These are phyloP conservation scores for Cenchrus purpureus DNA, from an alignment of 176 grass and related monocot genomes.

Conservation along the genomic window DNA sequence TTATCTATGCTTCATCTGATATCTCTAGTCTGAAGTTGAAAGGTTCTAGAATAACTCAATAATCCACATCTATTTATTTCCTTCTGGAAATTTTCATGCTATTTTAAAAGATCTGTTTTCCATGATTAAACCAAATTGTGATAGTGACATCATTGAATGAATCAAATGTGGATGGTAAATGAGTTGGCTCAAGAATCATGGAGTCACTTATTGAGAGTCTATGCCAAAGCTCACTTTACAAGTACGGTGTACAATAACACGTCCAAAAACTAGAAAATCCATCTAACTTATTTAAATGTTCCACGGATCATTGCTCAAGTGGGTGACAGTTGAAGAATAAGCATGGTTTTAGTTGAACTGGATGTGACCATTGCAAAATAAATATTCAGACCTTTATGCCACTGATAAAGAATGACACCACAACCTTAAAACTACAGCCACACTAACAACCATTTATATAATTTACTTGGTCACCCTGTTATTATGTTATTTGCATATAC, in stretches of 20 bases:
- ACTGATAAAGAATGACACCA: background rate
- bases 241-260: background rate
- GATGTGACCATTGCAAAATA: conserved; percentile 6
- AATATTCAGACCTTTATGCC: background rate
- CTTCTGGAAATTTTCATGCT: background rate
- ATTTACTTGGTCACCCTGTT: background rate
- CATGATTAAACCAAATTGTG: background rate
- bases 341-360: background rate
- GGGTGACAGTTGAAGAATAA: background rate
- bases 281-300: conserved; percentile 16
- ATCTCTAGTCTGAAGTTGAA: background rate
- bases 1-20: background rate
- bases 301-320: background rate
- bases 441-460: background rate
- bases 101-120: background rate
- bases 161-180: too few species aligned
- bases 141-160: background rate
- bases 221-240: conserved; percentile 28
- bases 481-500: background rate
- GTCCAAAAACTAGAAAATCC: conserved; percentile 10
- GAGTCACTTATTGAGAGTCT: too few species aligned
- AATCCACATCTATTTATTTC: background rate
- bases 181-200: too few species aligned
- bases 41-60: background rate
- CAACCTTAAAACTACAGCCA: background rate